Evolutionary conservation across 2,329 filamentous ascomycete genomes (phyloP), one percentile per base, ranked within the genome.

Genomic region (Capronia epimyces): DNA sequence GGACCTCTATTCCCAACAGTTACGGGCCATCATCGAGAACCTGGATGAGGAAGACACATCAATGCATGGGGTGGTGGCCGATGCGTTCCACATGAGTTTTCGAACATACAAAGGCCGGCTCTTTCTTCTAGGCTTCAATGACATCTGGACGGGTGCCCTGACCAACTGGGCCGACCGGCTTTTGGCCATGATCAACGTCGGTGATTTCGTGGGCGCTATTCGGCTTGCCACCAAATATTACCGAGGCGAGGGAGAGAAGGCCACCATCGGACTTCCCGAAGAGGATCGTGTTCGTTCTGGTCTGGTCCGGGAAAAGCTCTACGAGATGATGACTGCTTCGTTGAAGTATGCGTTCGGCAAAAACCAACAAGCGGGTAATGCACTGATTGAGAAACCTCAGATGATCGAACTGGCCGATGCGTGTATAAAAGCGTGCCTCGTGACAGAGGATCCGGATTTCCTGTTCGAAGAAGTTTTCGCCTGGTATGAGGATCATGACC

Each of bases 61-160:
- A 0, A 86, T 97, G 83, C 93, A 97, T 69, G 91, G 91, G 1
- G 90, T 97, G 7, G 88, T 97, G 42, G 91, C 91, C 6, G 93
- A 98, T 74, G 93, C 90, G 0, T 98, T 96, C 62, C 91, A 91
- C 65, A 97, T 97, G 89, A 96, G 91, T 68, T 91, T 97, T 69
- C 89, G 87, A 63, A 80, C 89, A 2, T 98, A 97, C 71, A 98
- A 97, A 68, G 90, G 93, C 3, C 81, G 91, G 24, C 75, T 96
- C 29, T 98, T 98, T 64, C 72, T 97, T 3, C 76, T 98, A 7
- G 90, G 93, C n/a, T 90, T 91, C 71, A 93, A 91, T 64, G 91
- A 97, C 64, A 75, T 96, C 34, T 88, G 89, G 0, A 87, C 97
- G 42, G 93, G 93, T 1, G 87, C 86, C 3, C 71, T 98, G 27